A percentile compares a stretch with the other conserved stretches of the same genome.
These are phyloP conservation scores for Hanseniaspora jakobsenii DNA, from an alignment of 805 yeast species.

Conservation along the genomic window DNA sequence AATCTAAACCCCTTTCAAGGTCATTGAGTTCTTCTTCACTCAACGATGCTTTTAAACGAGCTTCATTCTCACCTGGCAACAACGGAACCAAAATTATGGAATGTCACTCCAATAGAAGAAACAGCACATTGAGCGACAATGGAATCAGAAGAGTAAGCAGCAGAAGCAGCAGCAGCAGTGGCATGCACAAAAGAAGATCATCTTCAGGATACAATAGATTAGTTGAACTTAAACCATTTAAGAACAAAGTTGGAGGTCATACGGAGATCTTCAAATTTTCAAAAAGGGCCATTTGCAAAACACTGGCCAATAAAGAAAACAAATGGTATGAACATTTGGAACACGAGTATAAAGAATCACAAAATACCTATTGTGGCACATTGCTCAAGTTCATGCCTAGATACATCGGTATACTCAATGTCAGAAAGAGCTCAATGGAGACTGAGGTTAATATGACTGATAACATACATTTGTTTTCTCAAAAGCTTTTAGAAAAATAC, in stretches of 20 bases:
- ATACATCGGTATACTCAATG: constrained; percentile 89
- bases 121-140: too few relatives aligned
- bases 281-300: constrained; percentile 85
- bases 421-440: constrained; percentile 46
- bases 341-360: constrained; percentile 20
- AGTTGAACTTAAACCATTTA: constrained; percentile 82
- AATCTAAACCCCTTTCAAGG: too few relatives aligned
- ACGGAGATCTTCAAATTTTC: constrained; percentile 91
- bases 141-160: too few relatives aligned
- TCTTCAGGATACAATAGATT: constrained; percentile 4
- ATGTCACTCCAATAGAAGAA: too few relatives aligned
- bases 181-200: constrained; percentile 24
- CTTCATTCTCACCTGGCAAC: too few relatives aligned
- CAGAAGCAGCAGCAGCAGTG: too few relatives aligned
- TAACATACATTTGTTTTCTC: constrained; percentile 83
- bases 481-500: constrained; percentile 49
- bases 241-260: constrained; percentile 95
- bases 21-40: too few relatives aligned
- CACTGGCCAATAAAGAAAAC: constrained; percentile 80
- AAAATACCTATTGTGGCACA: constrained; percentile 45
- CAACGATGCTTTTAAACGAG: too few relatives aligned
- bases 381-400: constrained; percentile 79
- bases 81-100: too few relatives aligned
- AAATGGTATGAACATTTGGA: constrained; percentile 86
- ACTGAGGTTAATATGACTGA: constrained; percentile 80